Evolutionary conservation across 1,284 basidiomycete genomes (phyloP).

Genomic region (Rhodotorula sp.): DNA sequence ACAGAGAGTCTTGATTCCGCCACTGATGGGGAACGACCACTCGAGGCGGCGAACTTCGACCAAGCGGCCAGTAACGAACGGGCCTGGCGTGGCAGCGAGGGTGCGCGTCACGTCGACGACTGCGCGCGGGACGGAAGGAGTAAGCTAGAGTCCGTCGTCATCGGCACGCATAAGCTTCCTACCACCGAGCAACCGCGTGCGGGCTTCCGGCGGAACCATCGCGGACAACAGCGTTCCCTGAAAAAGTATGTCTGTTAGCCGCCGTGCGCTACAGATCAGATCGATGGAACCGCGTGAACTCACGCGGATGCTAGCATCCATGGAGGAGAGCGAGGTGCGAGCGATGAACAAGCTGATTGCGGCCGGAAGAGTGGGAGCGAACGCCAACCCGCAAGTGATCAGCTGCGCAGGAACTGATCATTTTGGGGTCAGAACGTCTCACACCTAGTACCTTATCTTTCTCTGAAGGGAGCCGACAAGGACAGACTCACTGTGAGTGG

Average conservation of each 20-base stretch:
- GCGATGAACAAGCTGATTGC: slow-evolving; percentile 20
- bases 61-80: slow-evolving; percentile 26
- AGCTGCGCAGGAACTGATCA: slow-evolving; percentile 27
- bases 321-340: slow-evolving; percentile 21
- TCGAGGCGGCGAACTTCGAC: slow-evolving; percentile 10
- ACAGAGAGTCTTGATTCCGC: slow-evolving; percentile 14
- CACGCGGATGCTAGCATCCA: slow-evolving; percentile 24
- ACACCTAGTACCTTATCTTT: fast-evolving
- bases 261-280: too few species aligned
- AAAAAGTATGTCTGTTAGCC: too few species aligned
- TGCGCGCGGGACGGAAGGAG: not conserved
- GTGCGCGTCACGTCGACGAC: slow-evolving; percentile 32
- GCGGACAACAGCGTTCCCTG: slow-evolving; percentile 21
- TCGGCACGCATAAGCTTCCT: not conserved
- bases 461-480: too few species aligned
- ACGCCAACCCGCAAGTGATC: slow-evolving; percentile 19
- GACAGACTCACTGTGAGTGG: slow-evolving; percentile 12
- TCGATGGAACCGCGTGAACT: not conserved
- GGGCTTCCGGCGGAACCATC: slow-evolving; percentile 18
- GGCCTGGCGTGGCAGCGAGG: slow-evolving; percentile 22
- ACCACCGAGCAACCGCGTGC: slow-evolving; percentile 33
- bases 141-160: too few species aligned
- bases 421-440: too few species aligned
- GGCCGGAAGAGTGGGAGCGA: slow-evolving; percentile 12
- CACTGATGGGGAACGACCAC: slow-evolving; percentile 25